A percentile compares a stretch with the other conserved stretches of the same genome.
phyloP scores from a whole-genome alignment of 225 moss, liverwort and hornwort genomes.

The Straminergon stramineum region DNA sequence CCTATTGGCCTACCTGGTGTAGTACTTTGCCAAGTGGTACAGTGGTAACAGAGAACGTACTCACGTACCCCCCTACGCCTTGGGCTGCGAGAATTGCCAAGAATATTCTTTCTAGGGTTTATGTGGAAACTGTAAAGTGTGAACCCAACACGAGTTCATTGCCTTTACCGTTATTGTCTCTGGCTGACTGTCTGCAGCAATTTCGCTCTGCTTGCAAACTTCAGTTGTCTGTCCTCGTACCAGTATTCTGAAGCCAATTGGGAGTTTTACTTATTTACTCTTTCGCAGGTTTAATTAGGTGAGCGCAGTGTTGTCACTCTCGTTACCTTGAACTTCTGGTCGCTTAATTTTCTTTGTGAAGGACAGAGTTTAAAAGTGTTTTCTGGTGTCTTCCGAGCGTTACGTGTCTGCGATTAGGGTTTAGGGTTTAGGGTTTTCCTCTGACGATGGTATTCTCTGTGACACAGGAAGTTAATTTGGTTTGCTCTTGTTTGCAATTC shows the following conservation, averaged over 20 bases:
- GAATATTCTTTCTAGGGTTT: not conserved
- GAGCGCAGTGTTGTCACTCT: not conserved
- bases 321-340: not conserved
- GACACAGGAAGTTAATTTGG: not conserved
- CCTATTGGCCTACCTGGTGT: too few relatives aligned
- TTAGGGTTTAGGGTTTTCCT: not conserved
- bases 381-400: not conserved
- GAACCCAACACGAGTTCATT: not conserved
- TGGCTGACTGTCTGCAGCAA: not conserved
- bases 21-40: not conserved
- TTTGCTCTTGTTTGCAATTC: not conserved
- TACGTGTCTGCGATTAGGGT: not conserved
- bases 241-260: not conserved
- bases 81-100: not conserved
- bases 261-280: not conserved
- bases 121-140: not conserved
- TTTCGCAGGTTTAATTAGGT: not conserved
- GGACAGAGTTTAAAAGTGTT: not conserved
- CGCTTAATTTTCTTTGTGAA: not conserved
- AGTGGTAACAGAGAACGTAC: not conserved
- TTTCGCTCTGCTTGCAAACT: not conserved
- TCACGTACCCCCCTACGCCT: not conserved
- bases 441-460: not conserved
- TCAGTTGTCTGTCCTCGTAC: not conserved
- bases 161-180: not conserved